These are phyloP conservation scores for Apiotrichum gamsii DNA, from an alignment of 1,284 basidiomycete species.

Conservation along the genomic window DNA sequence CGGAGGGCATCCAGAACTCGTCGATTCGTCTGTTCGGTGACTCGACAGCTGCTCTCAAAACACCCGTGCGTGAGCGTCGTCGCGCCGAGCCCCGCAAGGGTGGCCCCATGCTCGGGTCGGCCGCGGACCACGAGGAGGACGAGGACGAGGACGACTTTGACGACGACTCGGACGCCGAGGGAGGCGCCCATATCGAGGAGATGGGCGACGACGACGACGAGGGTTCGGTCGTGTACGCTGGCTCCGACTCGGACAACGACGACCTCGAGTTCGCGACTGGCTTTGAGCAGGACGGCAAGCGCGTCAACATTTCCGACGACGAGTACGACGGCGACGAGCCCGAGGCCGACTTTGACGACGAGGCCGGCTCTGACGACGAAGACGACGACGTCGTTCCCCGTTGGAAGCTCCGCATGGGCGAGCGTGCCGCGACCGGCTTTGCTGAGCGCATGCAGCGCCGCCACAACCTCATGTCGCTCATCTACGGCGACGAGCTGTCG, in stretches of 20 bases:
- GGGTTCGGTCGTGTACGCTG: constrained; percentile 62
- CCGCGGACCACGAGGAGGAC: constrained; percentile 39
- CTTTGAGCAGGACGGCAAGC: constrained; percentile 48
- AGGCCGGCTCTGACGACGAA: constrained; percentile 44
- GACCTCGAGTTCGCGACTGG: constrained; percentile 44
- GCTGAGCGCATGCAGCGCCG: constrained; percentile 49
- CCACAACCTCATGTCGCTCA: constrained; percentile 77
- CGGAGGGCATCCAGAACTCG: constrained; percentile 71
- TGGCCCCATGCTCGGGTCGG: constrained; percentile 39
- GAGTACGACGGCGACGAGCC: constrained; percentile 35
- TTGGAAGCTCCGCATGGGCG: constrained; percentile 72
- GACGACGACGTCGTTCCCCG: constrained; percentile 53
- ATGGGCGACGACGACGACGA: constrained; percentile 40
- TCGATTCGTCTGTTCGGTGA: constrained; percentile 81
- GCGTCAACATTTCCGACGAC: constrained; percentile 43
- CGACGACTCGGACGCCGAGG: constrained; percentile 38
- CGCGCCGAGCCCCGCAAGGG: constrained; percentile 36
- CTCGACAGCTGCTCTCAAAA: constrained; percentile 59
- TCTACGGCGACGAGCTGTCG: constrained; percentile 67
- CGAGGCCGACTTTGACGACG: constrained; percentile 48
- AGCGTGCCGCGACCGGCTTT: constrained; percentile 56
- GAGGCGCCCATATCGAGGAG: constrained; percentile 34
- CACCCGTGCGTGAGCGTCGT: constrained; percentile 24
- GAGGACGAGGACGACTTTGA: constrained; percentile 41
- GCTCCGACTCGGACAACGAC: constrained; percentile 60